phyloP scores from a whole-genome alignment of 352 stramenopile genomes.

The Halophytophthora polymorphica region DNA sequence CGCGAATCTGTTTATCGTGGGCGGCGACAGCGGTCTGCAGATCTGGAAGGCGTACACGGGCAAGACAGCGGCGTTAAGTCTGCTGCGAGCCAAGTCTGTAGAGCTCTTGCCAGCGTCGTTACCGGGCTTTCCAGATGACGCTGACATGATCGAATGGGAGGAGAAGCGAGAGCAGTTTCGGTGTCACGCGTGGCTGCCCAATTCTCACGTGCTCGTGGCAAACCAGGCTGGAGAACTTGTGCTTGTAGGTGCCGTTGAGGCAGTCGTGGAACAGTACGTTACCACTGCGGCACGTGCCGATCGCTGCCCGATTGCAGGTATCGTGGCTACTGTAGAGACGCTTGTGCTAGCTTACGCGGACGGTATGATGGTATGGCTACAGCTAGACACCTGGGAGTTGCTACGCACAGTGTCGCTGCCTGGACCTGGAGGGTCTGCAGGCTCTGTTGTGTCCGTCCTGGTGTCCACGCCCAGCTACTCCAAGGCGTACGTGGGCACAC shows the following conservation, averaged over 20 bases:
- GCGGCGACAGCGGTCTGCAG: constrained; percentile 54
- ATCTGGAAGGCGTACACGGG: constrained; percentile 69
- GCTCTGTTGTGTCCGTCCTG: constrained; percentile 32
- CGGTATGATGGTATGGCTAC: constrained; percentile 47
- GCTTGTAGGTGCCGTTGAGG: constrained; percentile 36
- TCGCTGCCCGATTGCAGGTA: constrained; percentile 34
- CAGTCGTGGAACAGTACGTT: constrained; percentile 30
- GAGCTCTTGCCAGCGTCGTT: constrained; percentile 1
- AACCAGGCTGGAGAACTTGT: constrained; percentile 58
- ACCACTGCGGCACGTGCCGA: constrained; percentile 28
- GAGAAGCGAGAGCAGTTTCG: constrained; percentile 45
- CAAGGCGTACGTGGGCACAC: constrained; percentile 60
- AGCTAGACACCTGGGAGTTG: constrained; percentile 38
- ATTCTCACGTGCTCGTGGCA: constrained; percentile 38
- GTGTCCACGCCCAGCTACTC: constrained; percentile 46
- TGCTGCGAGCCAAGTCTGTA: constrained; percentile 29
- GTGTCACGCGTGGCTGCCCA: constrained; percentile 59
- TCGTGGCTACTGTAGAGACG: constrained; percentile 55
- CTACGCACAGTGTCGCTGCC: constrained; percentile 35
- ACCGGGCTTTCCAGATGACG: constrained; percentile 2
- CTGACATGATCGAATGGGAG: constrained; percentile 36
- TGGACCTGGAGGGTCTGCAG: not conserved
- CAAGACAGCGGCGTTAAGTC: constrained; percentile 20
- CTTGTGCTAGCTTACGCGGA: constrained; percentile 51
- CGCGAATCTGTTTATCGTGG: constrained; percentile 56